Conservation (phyloP, 164 flowering plant genomes). For the Taxillus chinensis region DNA sequence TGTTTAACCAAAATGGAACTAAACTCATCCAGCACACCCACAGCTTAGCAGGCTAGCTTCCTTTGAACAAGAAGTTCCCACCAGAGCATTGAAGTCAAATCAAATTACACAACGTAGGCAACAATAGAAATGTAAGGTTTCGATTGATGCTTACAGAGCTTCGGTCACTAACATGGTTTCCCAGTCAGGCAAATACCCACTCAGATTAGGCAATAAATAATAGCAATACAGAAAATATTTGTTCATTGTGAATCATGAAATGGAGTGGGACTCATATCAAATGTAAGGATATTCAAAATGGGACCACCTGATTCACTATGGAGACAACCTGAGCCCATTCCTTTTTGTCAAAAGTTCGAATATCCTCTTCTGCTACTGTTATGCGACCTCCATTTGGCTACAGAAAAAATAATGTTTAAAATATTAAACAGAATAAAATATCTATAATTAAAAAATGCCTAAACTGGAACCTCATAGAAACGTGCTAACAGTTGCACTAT, state of each 20-base stretch:
- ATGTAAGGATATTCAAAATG: slow-evolving; percentile 1
- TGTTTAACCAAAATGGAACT: neutral
- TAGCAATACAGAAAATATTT: no score
- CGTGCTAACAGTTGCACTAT: slow-evolving; percentile 93
- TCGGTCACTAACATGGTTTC: no score
- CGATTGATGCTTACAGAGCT: no score
- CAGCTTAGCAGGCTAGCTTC: no score
- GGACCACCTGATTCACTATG: slow-evolving; percentile 88
- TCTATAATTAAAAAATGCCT: neutral
- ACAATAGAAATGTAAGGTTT: no score
- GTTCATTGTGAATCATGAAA: no score
- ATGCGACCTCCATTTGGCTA: slow-evolving; percentile 90
- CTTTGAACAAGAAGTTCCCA: no score
- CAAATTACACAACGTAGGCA: no score
- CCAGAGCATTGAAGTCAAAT: no score
- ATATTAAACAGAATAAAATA: neutral
- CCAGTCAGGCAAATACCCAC: no score
- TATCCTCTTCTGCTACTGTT: slow-evolving; percentile 88
- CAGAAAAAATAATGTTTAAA: slow-evolving; percentile 7
- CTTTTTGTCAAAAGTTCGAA: slow-evolving; percentile 85
- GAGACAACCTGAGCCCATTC: slow-evolving; percentile 94
- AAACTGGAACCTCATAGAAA: slow-evolving; percentile 70
- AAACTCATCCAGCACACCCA: no score
- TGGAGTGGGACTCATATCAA: neutral
- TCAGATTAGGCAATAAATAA: no score